These are phyloP conservation scores for Zalaria obscura DNA, from an alignment of 2,329 filamentous ascomycete genomes.

Conservation along the genomic window DNA sequence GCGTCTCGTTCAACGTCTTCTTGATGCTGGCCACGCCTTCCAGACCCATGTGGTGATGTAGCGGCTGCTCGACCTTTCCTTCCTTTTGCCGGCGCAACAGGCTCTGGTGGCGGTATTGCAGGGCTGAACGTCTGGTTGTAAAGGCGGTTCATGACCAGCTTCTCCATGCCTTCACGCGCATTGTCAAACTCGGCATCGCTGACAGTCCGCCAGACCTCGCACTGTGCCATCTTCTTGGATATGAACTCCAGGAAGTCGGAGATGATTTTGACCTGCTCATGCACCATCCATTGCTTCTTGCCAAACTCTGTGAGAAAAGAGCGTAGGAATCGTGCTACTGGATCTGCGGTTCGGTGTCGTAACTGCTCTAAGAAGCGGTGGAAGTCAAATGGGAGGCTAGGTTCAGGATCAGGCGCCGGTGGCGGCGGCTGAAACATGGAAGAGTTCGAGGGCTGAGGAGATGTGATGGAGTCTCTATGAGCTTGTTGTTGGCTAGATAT, in stretches of 20 bases:
- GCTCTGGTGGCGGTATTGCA: conserved; percentile 69
- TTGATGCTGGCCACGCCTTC: conserved; percentile 88
- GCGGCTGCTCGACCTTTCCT: conserved; percentile 39
- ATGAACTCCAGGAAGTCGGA: conserved; percentile 94
- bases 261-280: conserved; percentile 98
- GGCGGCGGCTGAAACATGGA: conserved; percentile 44
- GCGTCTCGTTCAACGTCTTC: conserved; percentile 96
- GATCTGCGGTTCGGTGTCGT: conserved; percentile 92
- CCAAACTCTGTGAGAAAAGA: conserved; percentile 91
- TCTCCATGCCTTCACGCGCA: conserved; percentile 97
- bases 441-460: conserved; percentile 3
- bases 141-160: conserved; percentile 94
- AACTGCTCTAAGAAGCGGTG: conserved; percentile 93
- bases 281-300: conserved; percentile 98
- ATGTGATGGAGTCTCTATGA: conserved; percentile 13
- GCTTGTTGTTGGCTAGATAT: conserved; percentile 10
- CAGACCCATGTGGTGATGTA: conserved; percentile 47
- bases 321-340: conserved; percentile 86
- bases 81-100: conserved; percentile 52
- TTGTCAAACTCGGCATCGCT: conserved; percentile 98
- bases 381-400: conserved; percentile 85
- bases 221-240: conserved; percentile 93
- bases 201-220: conserved; percentile 91
- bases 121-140: conserved; percentile 96
- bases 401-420: conserved; percentile 48